These are phyloP conservation scores for Hymenoscyphus occultus DNA, from an alignment of 2,329 filamentous ascomycete genomes.

Conservation along the genomic window DNA sequence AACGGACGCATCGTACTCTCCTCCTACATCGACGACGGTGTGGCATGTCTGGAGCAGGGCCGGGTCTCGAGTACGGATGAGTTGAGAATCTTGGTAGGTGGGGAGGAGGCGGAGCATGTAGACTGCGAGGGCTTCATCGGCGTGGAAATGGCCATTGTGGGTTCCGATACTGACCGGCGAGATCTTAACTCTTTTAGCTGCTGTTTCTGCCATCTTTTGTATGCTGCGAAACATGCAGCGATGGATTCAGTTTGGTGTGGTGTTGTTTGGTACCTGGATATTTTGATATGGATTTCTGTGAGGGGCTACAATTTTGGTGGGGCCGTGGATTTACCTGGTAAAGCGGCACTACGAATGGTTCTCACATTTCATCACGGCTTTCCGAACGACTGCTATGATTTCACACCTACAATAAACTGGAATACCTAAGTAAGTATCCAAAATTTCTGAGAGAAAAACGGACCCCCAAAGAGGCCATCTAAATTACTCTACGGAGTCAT, in stretches of 20 bases:
- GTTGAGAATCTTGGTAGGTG: constrained; percentile 66
- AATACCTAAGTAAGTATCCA: no score
- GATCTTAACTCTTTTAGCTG: constrained; percentile 82
- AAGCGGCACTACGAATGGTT: background rate
- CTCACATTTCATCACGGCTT: no score
- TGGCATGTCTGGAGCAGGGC: constrained; percentile 76
- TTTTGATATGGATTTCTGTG: background rate
- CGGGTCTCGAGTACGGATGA: constrained; percentile 86
- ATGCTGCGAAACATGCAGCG: constrained; percentile 44
- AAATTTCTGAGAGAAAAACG: no score
- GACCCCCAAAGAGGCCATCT: no score
- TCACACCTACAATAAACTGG: no score
- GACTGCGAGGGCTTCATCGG: constrained; percentile 94
- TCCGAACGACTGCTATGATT: no score
- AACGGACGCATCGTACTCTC: constrained; percentile 74
- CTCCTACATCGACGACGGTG: constrained; percentile 96
- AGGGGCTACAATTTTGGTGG: no score
- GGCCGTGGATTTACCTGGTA: background rate
- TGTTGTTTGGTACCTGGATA: constrained; percentile 10
- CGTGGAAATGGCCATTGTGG: constrained; percentile 98
- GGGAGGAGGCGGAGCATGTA: constrained; percentile 92
- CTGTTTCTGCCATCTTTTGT: constrained; percentile 64
- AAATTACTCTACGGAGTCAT: no score
- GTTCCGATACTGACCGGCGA: constrained; percentile 65
- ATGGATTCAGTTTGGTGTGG: constrained; percentile 12